These are phyloP conservation scores for Saccharomyces paradoxus DNA, from an alignment of 805 yeast genomes.

Conservation along the genomic window DNA sequence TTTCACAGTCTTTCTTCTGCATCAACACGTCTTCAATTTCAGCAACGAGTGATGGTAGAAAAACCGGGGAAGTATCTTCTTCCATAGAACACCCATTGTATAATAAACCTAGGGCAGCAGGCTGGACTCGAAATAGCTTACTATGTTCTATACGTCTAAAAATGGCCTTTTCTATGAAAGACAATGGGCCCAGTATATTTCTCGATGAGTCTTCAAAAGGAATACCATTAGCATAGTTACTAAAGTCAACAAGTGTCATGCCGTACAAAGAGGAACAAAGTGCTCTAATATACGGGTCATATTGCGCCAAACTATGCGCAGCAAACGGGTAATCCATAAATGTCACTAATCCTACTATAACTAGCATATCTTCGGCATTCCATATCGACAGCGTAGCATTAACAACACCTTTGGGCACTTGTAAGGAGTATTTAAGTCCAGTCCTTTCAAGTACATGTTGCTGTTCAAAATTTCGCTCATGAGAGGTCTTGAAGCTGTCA, in stretches of 20 bases:
- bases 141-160: slow-evolving; percentile 9
- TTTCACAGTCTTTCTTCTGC: slow-evolving; percentile 6
- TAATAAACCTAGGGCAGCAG: slow-evolving; percentile 1
- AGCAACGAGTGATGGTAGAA: slow-evolving; percentile 5
- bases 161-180: slow-evolving; percentile 15
- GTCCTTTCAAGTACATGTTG: background rate
- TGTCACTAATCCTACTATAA: slow-evolving; percentile 10
- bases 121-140: too few relatives aligned
- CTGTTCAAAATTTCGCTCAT: background rate
- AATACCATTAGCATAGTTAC: too few relatives aligned
- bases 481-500: background rate
- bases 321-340: slow-evolving; percentile 13
- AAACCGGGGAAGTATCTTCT: slow-evolving; percentile 6
- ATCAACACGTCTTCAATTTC: slow-evolving; percentile 10
- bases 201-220: background rate
- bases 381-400: slow-evolving; percentile 1
- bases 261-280: slow-evolving; percentile 14
- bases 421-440: too few relatives aligned
- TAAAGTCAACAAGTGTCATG: slow-evolving; percentile 7
- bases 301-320: slow-evolving; percentile 11
- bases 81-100: slow-evolving; percentile 9
- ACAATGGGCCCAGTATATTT: slow-evolving; percentile 6
- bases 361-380: slow-evolving; percentile 12
- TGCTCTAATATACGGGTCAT: slow-evolving; percentile 10
- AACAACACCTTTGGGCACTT: too few relatives aligned